phyloP scores from a whole-genome alignment of 352 stramenopile genomes.

The Phytophthora europaea region DNA sequence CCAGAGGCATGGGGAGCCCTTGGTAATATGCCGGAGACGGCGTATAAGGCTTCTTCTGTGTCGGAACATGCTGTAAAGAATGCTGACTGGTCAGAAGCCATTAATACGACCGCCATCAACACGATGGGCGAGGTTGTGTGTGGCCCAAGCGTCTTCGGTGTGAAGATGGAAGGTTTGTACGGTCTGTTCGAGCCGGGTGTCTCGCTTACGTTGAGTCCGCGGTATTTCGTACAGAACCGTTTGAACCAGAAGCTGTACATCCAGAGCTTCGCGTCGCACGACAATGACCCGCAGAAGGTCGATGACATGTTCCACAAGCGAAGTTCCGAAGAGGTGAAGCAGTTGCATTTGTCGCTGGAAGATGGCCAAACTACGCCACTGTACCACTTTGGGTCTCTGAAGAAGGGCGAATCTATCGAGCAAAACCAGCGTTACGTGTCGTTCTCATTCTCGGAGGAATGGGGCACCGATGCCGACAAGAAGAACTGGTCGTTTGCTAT shows the following conservation, averaged over 20 bases:
- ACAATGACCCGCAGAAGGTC: conserved; percentile 70
- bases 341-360: conserved; percentile 57
- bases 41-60: conserved; percentile 58
- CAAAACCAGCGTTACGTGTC: conserved; percentile 84
- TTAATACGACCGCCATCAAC: conserved; percentile 90
- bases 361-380: conserved; percentile 74
- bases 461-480: conserved; percentile 53
- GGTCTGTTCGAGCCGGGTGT: conserved; percentile 83
- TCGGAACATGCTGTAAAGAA: conserved; percentile 73
- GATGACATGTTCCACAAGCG: conserved; percentile 82
- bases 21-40: conserved; percentile 59
- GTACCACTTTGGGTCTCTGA: conserved; percentile 86
- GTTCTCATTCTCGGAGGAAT: conserved; percentile 80
- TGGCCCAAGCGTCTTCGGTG: conserved; percentile 75
- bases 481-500: conserved; percentile 86
- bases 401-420: conserved; percentile 66
- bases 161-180: conserved; percentile 88
- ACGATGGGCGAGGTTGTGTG: conserved; percentile 84
- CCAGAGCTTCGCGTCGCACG: conserved; percentile 73
- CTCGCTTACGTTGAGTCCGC: conserved; percentile 79
- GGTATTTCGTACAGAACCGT: conserved; percentile 88
- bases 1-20: conserved; percentile 71
- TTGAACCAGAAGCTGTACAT: conserved; percentile 84
- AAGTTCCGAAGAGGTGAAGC: conserved; percentile 67
- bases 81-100: conserved; percentile 80